Evolutionary conservation across 495 filamentous ascomycete genomes (phyloP), one percentile per base, ranked within the genome.

Genomic region (Gamarada debralockiae): DNA sequence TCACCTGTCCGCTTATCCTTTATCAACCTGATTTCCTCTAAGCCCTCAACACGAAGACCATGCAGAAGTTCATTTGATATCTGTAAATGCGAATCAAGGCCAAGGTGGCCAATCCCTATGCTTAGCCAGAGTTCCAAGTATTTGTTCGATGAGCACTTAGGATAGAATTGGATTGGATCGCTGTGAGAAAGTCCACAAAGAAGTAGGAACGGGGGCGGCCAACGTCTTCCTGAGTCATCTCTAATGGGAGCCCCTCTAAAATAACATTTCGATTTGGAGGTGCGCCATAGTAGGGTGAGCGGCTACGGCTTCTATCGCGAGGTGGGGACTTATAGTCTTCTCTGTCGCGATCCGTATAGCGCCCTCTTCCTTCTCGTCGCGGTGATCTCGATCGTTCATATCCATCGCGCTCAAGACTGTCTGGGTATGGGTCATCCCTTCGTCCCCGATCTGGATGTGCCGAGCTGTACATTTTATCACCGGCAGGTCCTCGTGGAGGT

Each of bases 11-110:
- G 75, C 39, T 81, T 75, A 55, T 86, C 82, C 39, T 81, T 78
- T 62, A 87, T 87, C 15, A 87, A 71, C 10, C 81, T 72, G 37
- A 87, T 71, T 57, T 85, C 81, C 51, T 85, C 80, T 48, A 87
- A 64, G 13, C 71, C 75, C 23, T 77, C 72, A 60, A 84, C 66
- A 60, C 78, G 70, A 56, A 85, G 78, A 58, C 70, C 73, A 55
- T 80, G 73, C 56, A 70, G 69, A 60, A 87, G 72, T 67, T 86
- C 81, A 63, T 72, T 71, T 57, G 73, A 71, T 64, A 86, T 80
- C 84, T 87, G 68, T 73, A 70, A 65, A 58, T 56, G 57, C 61
- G 56, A 59, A 61, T 59, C 52, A 69, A 69, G 61, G 61, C 61
- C 61, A 53, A 40, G 27, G 39, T 41, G 61, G 61, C 61, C 61